Evolutionary conservation across 371 early-diverging fungal genomes (phyloP), one percentile per base, ranked within the genome.

Genomic region (Mortierella sp.): DNA sequence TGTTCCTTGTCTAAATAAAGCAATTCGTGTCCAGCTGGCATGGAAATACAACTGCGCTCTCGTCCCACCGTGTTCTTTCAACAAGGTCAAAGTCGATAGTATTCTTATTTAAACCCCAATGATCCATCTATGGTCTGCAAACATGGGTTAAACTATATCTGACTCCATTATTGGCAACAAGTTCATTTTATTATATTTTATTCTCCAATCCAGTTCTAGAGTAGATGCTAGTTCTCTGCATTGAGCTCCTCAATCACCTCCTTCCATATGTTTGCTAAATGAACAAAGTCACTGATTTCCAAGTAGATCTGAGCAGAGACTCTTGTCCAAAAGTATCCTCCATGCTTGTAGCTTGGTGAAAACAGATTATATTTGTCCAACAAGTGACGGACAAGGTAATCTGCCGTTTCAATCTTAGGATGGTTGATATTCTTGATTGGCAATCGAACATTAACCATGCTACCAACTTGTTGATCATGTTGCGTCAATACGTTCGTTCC

Each of bases 371-470:
- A 79, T 22, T 86, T 83, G 45, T 85, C 78, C 29, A 87, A 58
- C 19, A 90, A 57, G 32, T 47, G 54, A 32, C 53, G 37, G n/a
- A 85, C 79, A 49, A 89, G 69, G 28, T 75, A 79, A 10, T 66
- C 54, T 3, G 77, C 49, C n/a, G 75, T 64, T 28, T 62, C 68
- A 10, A 64, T 35, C 17, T 75, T 64, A 10, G 67, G 72, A 34
- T 79, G 56, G 10, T 79, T 67, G n/a, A 76, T 63, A 15, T 61
- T 55, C 28, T 60, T 74, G 32, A 90, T 66, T 17, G 90, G 92
- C 7, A 92, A 49, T 22, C 83, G 71, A n/a, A 93, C 86, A 68
- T 88, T 89, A 17, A 89, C 88, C 92, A 92, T 92, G 35, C 70
- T 70, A 15, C 74, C 84, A 10, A 83, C 75, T 56, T 77, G 64